These are phyloP conservation scores for Botrytis cinerea DNA, from an alignment of 2,329 filamentous ascomycete genomes.

Conservation along the genomic window DNA sequence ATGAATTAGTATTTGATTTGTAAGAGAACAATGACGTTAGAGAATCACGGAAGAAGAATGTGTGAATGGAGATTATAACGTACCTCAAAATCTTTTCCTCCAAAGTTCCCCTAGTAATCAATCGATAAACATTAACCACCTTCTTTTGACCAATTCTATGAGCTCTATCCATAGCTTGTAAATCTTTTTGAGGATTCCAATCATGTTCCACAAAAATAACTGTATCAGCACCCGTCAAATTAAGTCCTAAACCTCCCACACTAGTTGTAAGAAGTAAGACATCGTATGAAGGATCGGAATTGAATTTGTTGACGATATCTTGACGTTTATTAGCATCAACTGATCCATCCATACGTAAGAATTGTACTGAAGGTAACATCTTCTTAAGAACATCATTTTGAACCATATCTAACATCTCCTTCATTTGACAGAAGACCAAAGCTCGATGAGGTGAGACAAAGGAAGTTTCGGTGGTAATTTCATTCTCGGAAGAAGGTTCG, in stretches of 20 bases:
- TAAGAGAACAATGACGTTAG: neutral
- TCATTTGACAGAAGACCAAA: slow-evolving; percentile 98
- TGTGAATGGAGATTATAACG: slow-evolving; percentile 40
- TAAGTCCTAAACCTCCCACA: slow-evolving; percentile 91
- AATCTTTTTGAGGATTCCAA: slow-evolving; percentile 98
- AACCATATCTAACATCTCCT: slow-evolving; percentile 99
- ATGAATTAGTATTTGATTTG: slow-evolving; percentile 23
- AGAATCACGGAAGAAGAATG: slow-evolving; percentile 3
- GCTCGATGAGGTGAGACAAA: slow-evolving; percentile 96
- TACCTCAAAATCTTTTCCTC: slow-evolving; percentile 96
- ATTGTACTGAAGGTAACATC: slow-evolving; percentile 90
- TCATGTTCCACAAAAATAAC: slow-evolving; percentile 99
- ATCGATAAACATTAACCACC: slow-evolving; percentile 96
- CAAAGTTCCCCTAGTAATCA: slow-evolving; percentile 92
- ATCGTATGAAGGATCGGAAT: slow-evolving; percentile 95
- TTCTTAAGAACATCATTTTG: slow-evolving; percentile 89
- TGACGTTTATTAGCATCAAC: slow-evolving; percentile 93
- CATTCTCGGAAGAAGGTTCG: slow-evolving; percentile 53
- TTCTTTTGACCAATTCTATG: slow-evolving; percentile 99
- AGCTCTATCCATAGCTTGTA: slow-evolving; percentile 98
- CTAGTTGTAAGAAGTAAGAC: slow-evolving; percentile 91
- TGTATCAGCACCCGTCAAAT: slow-evolving; percentile 94
- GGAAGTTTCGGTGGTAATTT: slow-evolving; percentile 61
- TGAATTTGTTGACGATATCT: slow-evolving; percentile 98
- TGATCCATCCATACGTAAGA: slow-evolving; percentile 87